Conservation (phyloP, 345 rosid species). For the Firmiana major region DNA sequence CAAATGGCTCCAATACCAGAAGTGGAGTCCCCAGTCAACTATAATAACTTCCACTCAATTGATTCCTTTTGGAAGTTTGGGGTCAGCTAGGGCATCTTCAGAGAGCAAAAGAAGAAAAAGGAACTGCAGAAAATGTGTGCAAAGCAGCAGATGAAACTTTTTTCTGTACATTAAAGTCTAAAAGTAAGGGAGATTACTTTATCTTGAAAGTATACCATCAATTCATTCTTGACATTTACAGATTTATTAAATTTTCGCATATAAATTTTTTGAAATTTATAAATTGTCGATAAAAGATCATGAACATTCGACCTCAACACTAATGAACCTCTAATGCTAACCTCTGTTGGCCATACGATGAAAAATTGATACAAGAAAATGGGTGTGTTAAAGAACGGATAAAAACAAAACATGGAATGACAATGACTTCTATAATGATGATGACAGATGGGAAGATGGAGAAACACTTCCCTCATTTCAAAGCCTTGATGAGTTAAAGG, state of each 20-base stretch:
- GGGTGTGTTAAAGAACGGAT: background rate
- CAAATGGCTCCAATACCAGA: conserved; percentile 18
- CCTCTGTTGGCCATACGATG: background rate
- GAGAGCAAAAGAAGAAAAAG: background rate
- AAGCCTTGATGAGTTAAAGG: background rate
- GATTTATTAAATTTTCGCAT: too few relatives aligned
- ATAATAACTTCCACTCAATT: conserved; percentile 19
- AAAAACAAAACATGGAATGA: background rate
- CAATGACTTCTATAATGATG: conserved; percentile 3
- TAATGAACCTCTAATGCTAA: too few relatives aligned
- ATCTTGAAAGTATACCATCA: too few relatives aligned
- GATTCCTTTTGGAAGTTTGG: conserved; percentile 2
- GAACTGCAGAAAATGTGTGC: conserved; percentile 10
- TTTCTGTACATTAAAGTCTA: too few relatives aligned
- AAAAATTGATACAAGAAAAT: background rate
- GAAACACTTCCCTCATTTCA: background rate
- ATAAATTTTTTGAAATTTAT: too few relatives aligned
- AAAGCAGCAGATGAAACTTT: background rate
- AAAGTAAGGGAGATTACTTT: too few relatives aligned
- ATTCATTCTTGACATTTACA: too few relatives aligned
- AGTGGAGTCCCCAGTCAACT: conserved; percentile 20
- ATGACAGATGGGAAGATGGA: conserved; percentile 1
- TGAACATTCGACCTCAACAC: too few relatives aligned
- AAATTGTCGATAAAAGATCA: too few relatives aligned
- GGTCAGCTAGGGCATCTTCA: background rate